phyloP scores from a whole-genome alignment of 345 rosid genomes.

The Hibiscus mutabilis region DNA sequence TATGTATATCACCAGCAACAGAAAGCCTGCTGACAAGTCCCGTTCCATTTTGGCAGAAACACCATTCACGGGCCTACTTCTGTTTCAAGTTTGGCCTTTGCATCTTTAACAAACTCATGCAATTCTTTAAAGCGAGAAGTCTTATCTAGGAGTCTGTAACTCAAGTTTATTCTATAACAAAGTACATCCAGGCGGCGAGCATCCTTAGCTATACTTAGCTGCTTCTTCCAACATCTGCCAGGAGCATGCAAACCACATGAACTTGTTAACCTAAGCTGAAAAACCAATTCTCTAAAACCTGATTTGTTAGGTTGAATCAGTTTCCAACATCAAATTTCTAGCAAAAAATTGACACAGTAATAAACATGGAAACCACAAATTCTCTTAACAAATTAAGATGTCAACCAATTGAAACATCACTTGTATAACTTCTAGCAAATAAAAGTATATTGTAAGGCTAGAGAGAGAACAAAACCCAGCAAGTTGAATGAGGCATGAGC shows the following conservation, averaged over 20 bases:
- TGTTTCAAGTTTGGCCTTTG: constrained; percentile 64
- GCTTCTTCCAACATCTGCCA: constrained; percentile 87
- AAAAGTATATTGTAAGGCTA: neutral
- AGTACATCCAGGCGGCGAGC: constrained; percentile 83
- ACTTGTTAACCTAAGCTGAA: constrained; percentile 7
- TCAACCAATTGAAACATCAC: neutral
- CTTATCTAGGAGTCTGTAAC: constrained; percentile 70
- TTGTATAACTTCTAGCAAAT: neutral
- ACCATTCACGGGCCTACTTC: constrained; percentile 80
- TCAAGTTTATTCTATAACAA: constrained; percentile 72
- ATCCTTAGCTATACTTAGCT: constrained; percentile 74
- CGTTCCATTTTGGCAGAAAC: constrained; percentile 67
- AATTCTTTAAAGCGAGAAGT: constrained; percentile 65
- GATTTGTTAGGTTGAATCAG: neutral
- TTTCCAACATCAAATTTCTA: too few species aligned
- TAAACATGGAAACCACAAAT: too few species aligned
- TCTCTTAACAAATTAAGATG: neutral
- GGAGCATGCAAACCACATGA: constrained; percentile 20
- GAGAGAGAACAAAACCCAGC: too few species aligned
- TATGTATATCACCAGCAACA: constrained; percentile 63
- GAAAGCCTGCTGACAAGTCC: constrained; percentile 83
- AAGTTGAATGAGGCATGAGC: neutral
- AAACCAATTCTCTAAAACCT: neutral
- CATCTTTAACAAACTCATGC: constrained; percentile 56
- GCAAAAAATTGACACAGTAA: too few species aligned